Evolutionary conservation across 2,329 filamentous ascomycete species (phyloP), one percentile per base, ranked within the genome.

Genomic region (Alternaria rosae): DNA sequence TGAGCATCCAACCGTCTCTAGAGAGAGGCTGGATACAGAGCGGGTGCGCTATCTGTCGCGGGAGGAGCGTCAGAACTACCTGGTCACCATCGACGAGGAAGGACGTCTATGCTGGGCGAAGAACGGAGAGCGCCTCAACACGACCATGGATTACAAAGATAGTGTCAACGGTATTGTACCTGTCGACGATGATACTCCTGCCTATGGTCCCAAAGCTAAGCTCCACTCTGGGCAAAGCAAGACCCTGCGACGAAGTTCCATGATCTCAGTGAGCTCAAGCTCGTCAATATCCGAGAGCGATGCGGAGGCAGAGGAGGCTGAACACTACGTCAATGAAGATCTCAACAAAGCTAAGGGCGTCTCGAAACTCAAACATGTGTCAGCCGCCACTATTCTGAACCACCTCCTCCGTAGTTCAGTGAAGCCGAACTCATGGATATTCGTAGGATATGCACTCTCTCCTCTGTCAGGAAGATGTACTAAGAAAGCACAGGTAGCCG

Each of bases 401-500:
- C 91, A 91, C 66, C 83, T 97, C 6, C 84, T 95, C 15, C 88
- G 92, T 62, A 91, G 92, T 66, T 89, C 91, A 0, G 91, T 93
- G 41, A 91, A 89, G 78, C 93, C 93, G 65, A 94, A 94, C 73
- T 95, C 92, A 5, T 97, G 94, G 94, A 96, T 97, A 67, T 97
- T 97, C 72, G 93, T 85, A 66, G 69, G 81, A 70, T 5, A 7
- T 43, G 9, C 17, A 15, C 13, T 21, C 15, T 21, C 15, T 13
- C 26, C 10, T 10, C 15, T n/a, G 15, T 6, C 13, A n/a, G 17
- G 8, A n/a, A 7, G 21, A 23, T 25, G 13, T 45, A 20, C 47
- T 66, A 26, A 59, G 25, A 21, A 26, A 21, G 21, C 35, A 15
- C 47, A 79, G 78, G 78, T 94, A 8, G 91, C 91, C 23, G 93